Evolutionary conservation across 163 green algal species (phyloP).

Genomic region (Picocystis sp.): DNA sequence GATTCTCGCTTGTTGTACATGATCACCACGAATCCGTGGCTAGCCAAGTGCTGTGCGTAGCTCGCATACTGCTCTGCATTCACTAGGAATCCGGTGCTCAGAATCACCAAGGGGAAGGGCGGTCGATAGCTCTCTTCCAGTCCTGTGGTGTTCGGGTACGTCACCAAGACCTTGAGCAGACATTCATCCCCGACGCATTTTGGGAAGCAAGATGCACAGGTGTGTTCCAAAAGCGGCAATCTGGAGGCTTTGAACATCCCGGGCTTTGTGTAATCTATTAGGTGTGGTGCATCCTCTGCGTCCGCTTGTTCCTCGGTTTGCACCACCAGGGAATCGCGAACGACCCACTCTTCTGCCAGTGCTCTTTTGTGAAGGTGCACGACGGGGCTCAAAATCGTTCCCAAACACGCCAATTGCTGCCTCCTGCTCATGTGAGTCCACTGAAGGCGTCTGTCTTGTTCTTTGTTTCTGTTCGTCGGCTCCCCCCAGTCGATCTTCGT

Average conservation of each 20-base stretch:
- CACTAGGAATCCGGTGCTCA: slow-evolving; percentile 71
- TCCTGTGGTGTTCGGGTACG: slow-evolving; percentile 9
- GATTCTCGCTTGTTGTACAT: slow-evolving; percentile 49
- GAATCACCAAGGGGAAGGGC: slow-evolving; percentile 65
- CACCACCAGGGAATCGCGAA: too few species aligned
- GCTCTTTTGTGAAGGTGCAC: too few species aligned
- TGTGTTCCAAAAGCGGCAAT: slow-evolving; percentile 63
- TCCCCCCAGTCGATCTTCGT: too few species aligned
- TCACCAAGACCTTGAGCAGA: not conserved
- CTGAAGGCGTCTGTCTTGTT: too few species aligned
- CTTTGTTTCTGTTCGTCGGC: too few species aligned
- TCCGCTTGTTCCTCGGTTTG: slow-evolving; percentile 2
- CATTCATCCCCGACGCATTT: slow-evolving; percentile 27
- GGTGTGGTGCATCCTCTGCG: slow-evolving; percentile 8
- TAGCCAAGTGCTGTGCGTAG: slow-evolving; percentile 39
- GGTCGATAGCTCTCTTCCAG: slow-evolving; percentile 11
- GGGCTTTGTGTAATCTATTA: slow-evolving; percentile 11
- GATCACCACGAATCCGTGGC: slow-evolving; percentile 52
- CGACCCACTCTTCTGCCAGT: too few species aligned
- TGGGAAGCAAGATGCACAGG: slow-evolving; percentile 44
- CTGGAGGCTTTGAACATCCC: slow-evolving; percentile 27
- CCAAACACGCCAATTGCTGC: too few species aligned
- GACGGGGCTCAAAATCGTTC: too few species aligned
- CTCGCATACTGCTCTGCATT: slow-evolving; percentile 38
- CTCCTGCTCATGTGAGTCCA: too few species aligned